Evolutionary conservation across 176 grass and related monocot genomes (phyloP).

Genomic region (Puya raimondii): DNA sequence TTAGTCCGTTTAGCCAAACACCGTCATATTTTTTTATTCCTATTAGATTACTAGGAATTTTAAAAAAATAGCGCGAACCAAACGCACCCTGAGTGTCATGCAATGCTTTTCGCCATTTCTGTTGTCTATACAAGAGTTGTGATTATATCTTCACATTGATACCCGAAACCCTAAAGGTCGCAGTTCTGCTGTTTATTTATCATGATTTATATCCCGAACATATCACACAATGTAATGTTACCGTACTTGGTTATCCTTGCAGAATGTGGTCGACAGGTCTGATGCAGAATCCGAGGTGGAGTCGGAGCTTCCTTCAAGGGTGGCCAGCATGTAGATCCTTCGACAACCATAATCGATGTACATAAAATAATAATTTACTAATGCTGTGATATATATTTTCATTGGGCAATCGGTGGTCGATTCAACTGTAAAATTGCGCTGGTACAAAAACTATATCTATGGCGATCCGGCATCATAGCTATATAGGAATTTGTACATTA

Average conservation of each 20-base stretch:
- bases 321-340: slow-evolving; percentile 43
- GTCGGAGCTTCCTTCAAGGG: slow-evolving; percentile 35
- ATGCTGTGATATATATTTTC: not conserved
- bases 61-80: too few relatives aligned
- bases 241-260: not conserved
- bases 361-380: slow-evolving; percentile 17
- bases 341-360: slow-evolving; percentile 28
- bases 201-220: not conserved
- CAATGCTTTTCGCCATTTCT: not conserved
- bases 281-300: slow-evolving; percentile 34
- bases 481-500: not conserved
- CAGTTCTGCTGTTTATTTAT: too few relatives aligned
- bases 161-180: too few relatives aligned
- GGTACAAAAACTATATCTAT: not conserved
- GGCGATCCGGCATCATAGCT: not conserved
- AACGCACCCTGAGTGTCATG: too few relatives aligned
- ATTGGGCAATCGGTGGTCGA: slow-evolving; percentile 14
- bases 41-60: too few relatives aligned
- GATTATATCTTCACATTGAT: too few relatives aligned
- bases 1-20: too few relatives aligned
- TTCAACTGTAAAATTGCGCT: slow-evolving; percentile 36
- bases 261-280: not conserved
- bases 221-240: not conserved
- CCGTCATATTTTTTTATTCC: too few relatives aligned
- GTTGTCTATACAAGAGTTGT: not conserved